Evolutionary conservation across 2,329 filamentous ascomycete genomes (phyloP).

Genomic region (Periconia sp.): DNA sequence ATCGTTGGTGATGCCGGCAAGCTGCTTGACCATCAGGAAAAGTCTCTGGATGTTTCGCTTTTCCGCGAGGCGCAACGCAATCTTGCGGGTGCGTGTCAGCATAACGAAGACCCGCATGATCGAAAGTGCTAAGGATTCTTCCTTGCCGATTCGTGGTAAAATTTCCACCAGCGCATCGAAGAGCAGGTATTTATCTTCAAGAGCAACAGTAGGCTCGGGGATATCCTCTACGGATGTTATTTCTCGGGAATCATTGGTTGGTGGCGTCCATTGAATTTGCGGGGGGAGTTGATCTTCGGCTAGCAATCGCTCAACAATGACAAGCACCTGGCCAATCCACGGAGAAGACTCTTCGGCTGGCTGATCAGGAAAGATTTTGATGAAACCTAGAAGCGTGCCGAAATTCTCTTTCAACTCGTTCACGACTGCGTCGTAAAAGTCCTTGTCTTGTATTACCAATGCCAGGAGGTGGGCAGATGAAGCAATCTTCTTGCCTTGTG

Average conservation of each 20-base stretch:
- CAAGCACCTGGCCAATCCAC: constrained; percentile 87
- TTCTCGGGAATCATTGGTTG: constrained; percentile 50
- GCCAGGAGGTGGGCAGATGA: constrained; percentile 92
- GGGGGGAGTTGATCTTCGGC: constrained; percentile 82
- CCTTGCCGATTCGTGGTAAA: constrained; percentile 83
- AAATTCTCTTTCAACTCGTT: constrained; percentile 77
- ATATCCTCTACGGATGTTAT: constrained; percentile 59
- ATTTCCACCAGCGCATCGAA: constrained; percentile 80
- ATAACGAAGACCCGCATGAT: constrained; percentile 83
- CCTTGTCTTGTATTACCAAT: constrained; percentile 77
- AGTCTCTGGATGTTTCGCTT: constrained; percentile 87
- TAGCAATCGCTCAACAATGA: constrained; percentile 89
- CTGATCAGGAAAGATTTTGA: constrained; percentile 69
- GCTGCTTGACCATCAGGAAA: constrained; percentile 94
- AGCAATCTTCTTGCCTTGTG: constrained; percentile 70
- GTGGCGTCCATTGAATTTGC: constrained; percentile 69
- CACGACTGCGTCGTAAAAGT: constrained; percentile 77
- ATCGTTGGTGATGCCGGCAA: constrained; percentile 75
- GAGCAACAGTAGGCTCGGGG: constrained; percentile 64
- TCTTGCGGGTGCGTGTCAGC: constrained; percentile 74
- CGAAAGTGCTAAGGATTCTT: constrained; percentile 80
- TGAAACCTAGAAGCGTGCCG: constrained; percentile 72
- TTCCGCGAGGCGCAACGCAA: constrained; percentile 77
- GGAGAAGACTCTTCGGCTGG: constrained; percentile 78
- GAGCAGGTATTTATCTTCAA: constrained; percentile 68